phyloP scores from a whole-genome alignment of 306 rosid genomes.

The Castanea sativa region DNA sequence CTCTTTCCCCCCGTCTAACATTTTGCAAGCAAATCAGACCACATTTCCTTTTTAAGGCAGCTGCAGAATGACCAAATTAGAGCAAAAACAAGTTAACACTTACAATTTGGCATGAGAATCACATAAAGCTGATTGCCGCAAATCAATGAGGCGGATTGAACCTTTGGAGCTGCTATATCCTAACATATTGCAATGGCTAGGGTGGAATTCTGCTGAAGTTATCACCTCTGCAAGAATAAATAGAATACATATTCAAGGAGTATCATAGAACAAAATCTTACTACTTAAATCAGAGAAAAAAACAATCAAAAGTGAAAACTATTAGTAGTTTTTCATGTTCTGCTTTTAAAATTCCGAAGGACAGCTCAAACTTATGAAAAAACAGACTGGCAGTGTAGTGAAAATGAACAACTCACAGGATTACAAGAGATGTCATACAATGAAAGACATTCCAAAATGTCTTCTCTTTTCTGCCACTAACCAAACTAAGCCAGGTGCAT shows the following conservation, averaged over 20 bases:
- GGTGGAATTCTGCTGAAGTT: slow-evolving; percentile 99
- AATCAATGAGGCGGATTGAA: slow-evolving; percentile 90
- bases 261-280: slow-evolving; percentile 2
- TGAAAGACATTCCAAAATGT: neutral
- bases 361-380: neutral
- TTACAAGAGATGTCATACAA: neutral
- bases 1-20: neutral
- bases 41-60: neutral
- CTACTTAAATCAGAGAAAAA: neutral
- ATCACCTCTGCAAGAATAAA: slow-evolving; percentile 82
- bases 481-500: neutral
- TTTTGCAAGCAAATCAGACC: neutral
- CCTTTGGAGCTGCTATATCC: slow-evolving; percentile 99
- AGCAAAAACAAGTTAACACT: slow-evolving; percentile 31
- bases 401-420: neutral
- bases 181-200: slow-evolving; percentile 85
- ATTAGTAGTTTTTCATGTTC: neutral
- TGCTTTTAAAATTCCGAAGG: neutral
- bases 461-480: neutral
- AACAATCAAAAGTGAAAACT: neutral
- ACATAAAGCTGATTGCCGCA: slow-evolving; percentile 98
- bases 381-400: neutral
- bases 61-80: neutral
- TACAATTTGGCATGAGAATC: slow-evolving; percentile 95
- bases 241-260: slow-evolving; percentile 17